These are phyloP conservation scores for Geum urbanum DNA, from an alignment of 306 rosid species.

Conservation along the genomic window DNA sequence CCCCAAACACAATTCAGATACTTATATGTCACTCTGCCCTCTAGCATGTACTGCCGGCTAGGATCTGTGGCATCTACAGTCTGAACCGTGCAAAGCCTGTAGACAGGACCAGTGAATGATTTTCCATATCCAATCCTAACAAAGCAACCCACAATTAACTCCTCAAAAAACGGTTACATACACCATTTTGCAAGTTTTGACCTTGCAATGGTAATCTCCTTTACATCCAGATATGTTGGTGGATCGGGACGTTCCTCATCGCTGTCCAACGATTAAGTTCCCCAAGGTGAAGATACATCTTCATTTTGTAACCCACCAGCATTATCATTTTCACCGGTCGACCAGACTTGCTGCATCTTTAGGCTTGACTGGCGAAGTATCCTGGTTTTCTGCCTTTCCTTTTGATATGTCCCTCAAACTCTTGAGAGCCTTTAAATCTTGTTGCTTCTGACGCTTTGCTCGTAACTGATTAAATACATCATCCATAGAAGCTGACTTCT, in stretches of 20 bases:
- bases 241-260: conserved; percentile 43
- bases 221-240: conserved; percentile 45
- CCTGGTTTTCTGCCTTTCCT: conserved; percentile 25
- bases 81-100: conserved; percentile 56
- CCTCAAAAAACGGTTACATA: conserved; percentile 64
- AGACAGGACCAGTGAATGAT: conserved; percentile 41
- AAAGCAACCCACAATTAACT: conserved; percentile 56
- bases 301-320: conserved; percentile 37
- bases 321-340: conserved; percentile 41
- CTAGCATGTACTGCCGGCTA: conserved; percentile 40
- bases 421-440: conserved; percentile 22
- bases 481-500: conserved; percentile 43
- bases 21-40: conserved; percentile 51
- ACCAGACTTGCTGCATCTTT: conserved; percentile 28
- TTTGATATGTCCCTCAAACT: conserved; percentile 14
- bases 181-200: conserved; percentile 61
- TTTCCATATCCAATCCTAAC: conserved; percentile 60
- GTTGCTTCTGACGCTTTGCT: conserved; percentile 52
- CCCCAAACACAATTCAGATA: conserved; percentile 55
- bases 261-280: conserved; percentile 35
- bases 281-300: conserved; percentile 37
- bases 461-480: conserved; percentile 46
- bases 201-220: conserved; percentile 54
- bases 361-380: conserved; percentile 14
- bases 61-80: conserved; percentile 39